These are phyloP conservation scores for Aspergillus alliaceus DNA, from an alignment of 2,329 filamentous ascomycete species.

Conservation along the genomic window DNA sequence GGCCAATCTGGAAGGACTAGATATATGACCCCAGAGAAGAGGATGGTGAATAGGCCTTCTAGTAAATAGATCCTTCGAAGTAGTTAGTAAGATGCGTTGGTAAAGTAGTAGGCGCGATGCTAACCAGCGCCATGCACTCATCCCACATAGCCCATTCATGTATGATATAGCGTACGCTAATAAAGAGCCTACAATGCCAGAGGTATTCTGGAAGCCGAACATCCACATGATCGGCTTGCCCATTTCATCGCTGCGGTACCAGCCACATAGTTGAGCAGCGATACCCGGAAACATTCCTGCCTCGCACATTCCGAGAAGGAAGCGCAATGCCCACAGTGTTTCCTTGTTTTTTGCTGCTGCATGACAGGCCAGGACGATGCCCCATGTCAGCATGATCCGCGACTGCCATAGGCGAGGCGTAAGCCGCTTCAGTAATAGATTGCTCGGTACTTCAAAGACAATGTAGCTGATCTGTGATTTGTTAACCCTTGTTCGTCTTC, in stretches of 20 bases:
- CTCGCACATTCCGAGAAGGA: slow-evolving; percentile 13
- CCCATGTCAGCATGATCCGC: slow-evolving; percentile 13
- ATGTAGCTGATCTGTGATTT: slow-evolving; percentile 13
- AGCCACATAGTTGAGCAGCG: slow-evolving; percentile 13
- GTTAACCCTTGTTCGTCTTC: not conserved
- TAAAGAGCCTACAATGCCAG: slow-evolving; percentile 10
- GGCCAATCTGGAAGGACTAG: slow-evolving; percentile 15
- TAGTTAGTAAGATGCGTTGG: not conserved
- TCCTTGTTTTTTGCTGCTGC: slow-evolving; percentile 13
- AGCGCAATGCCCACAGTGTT: slow-evolving; percentile 10
- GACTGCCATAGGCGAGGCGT: slow-evolving; percentile 13
- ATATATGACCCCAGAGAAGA: slow-evolving; percentile 10
- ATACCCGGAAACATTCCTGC: slow-evolving; percentile 14
- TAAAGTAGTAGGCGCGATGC: not conserved
- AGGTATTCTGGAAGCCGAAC: slow-evolving; percentile 15
- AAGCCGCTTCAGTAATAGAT: slow-evolving; percentile 11
- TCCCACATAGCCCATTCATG: slow-evolving; percentile 9
- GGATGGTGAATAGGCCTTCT: slow-evolving; percentile 14
- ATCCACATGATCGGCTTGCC: slow-evolving; percentile 16
- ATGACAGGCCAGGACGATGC: slow-evolving; percentile 12
- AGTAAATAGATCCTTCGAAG: slow-evolving; percentile 11
- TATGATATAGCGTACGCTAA: slow-evolving; percentile 12
- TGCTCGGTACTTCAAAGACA: slow-evolving; percentile 14
- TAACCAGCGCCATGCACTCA: slow-evolving; percentile 16
- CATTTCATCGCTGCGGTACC: slow-evolving; percentile 18